A percentile compares a stretch with the other conserved stretches of the same genome.
Conservation (phyloP, 163 green algal species). For the Chlamydomonas reinhardtii region DNA sequence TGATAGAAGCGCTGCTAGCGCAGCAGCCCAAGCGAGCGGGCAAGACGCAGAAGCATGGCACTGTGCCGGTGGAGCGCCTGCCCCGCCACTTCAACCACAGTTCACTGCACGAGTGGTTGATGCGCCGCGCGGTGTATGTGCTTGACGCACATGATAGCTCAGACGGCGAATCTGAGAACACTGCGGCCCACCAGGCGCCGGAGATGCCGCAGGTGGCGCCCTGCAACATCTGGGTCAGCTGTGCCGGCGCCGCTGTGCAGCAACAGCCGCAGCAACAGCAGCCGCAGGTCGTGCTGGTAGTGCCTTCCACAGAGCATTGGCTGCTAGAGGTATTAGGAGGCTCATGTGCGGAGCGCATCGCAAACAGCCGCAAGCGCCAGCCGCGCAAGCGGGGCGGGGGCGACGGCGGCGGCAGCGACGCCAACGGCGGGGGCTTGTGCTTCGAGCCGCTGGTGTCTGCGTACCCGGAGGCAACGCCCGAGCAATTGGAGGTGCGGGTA, state of each 20-base stretch:
- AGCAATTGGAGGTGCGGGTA: too few relatives aligned
- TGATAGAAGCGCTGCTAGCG: background rate
- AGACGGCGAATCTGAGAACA: too few relatives aligned
- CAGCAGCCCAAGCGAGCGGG: too few relatives aligned
- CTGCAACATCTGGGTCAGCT: background rate
- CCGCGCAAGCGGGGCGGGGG: background rate
- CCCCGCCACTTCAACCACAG: background rate
- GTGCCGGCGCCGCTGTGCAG: too few relatives aligned
- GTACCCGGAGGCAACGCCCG: too few relatives aligned
- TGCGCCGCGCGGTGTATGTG: background rate
- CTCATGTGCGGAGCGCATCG: background rate
- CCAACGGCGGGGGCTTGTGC: background rate
- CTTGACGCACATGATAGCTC: background rate
- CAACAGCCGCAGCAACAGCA: background rate
- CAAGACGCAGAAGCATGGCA: background rate
- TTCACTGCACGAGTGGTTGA: conserved; percentile 1
- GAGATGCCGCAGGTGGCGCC: background rate
- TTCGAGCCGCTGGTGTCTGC: background rate
- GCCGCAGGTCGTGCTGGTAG: background rate
- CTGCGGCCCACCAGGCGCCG: too few relatives aligned
- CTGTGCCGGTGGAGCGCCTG: background rate
- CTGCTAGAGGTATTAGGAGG: conserved; percentile 21
- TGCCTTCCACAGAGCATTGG: background rate
- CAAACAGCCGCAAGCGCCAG: background rate
- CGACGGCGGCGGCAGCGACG: too few relatives aligned